Conservation (phyloP, 306 rosid genomes). For the Hippophae rhamnoides region DNA sequence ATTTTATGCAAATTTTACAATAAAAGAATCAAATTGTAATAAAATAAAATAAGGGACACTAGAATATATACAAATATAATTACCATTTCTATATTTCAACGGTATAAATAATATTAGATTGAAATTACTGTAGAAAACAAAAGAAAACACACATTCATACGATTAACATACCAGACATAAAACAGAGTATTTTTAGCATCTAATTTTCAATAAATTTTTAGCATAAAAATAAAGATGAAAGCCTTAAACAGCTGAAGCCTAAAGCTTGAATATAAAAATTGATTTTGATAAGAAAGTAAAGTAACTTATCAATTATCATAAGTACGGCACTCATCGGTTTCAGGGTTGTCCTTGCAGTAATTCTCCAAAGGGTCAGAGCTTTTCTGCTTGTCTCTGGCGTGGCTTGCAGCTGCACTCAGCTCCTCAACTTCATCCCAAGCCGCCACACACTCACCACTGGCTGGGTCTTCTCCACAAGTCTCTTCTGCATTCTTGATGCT, state of each 20-base stretch:
- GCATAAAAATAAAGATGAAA: constrained; percentile 1
- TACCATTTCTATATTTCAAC: no score
- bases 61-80: no score
- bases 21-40: no score
- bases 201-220: not conserved
- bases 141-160: no score
- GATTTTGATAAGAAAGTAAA: constrained; percentile 5
- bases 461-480: constrained; percentile 60
- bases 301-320: constrained; percentile 36
- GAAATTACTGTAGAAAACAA: no score
- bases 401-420: constrained; percentile 96
- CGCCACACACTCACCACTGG: constrained; percentile 79
- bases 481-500: constrained; percentile 83
- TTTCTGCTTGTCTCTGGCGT: constrained; percentile 59
- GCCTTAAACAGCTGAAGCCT: not conserved
- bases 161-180: no score
- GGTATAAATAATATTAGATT: no score
- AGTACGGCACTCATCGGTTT: constrained; percentile 79
- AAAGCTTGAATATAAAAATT: not conserved
- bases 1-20: no score
- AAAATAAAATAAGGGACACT: no score
- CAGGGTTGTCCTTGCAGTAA: constrained; percentile 82
- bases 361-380: constrained; percentile 63
- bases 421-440: constrained; percentile 99
- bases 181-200: no score